Conservation (phyloP, 805 yeast species). For the Wickerhamomyces strasburgensis region DNA sequence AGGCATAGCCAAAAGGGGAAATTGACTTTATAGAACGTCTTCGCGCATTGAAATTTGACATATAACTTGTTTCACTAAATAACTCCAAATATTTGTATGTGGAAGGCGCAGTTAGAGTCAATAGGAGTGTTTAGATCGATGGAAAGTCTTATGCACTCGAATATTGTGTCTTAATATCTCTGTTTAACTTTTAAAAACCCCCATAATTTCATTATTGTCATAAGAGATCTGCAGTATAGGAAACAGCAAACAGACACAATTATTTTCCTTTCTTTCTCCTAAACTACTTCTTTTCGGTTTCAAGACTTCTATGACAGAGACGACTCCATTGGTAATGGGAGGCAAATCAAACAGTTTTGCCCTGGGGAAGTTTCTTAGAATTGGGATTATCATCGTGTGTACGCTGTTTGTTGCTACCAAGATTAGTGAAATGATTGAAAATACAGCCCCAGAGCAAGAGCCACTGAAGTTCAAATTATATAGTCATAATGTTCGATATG, state of each 20-base stretch:
- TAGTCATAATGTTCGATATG: constrained; percentile 43
- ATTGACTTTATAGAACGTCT: neutral
- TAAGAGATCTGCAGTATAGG: too few species aligned
- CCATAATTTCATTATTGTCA: too few species aligned
- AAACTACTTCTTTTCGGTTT: neutral
- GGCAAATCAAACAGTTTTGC: too few species aligned
- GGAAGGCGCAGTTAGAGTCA: neutral
- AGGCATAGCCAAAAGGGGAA: too few species aligned
- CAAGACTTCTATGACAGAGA: neutral
- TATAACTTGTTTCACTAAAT: neutral
- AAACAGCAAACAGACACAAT: too few species aligned
- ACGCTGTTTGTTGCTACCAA: neutral
- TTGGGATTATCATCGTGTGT: neutral
- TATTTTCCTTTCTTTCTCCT: too few species aligned
- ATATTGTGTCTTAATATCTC: too few species aligned
- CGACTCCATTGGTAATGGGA: neutral
- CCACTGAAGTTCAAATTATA: constrained; percentile 24
- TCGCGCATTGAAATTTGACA: neutral
- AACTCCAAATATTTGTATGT: neutral
- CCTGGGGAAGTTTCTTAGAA: neutral
- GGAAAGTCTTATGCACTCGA: too few species aligned
- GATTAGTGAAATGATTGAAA: neutral
- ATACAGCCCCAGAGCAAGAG: neutral
- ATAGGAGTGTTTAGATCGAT: too few species aligned
- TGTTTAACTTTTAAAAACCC: too few species aligned